A percentile compares a stretch with the other conserved stretches of the same genome.
These are phyloP conservation scores for Plantago elongata DNA, from an alignment of 257 asterid species.

Conservation along the genomic window DNA sequence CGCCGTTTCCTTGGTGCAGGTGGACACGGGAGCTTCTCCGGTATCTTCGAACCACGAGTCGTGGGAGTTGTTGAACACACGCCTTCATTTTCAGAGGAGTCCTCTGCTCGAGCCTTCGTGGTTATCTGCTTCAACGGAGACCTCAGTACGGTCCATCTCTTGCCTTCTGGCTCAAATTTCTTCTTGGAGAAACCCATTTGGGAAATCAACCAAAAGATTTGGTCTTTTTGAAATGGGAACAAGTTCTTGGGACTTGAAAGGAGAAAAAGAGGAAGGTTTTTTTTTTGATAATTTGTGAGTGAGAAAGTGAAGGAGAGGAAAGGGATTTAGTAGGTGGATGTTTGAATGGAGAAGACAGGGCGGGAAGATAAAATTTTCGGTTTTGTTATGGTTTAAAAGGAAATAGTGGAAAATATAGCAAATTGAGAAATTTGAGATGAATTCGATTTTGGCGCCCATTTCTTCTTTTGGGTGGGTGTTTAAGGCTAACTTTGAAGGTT, in stretches of 20 bases:
- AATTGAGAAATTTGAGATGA: constrained; percentile 20
- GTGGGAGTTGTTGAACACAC: constrained; percentile 71
- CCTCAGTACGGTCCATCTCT: constrained; percentile 56
- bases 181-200: constrained; percentile 63
- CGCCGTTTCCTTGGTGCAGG: constrained; percentile 85
- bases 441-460: constrained; percentile 51
- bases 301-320: constrained; percentile 21
- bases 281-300: constrained; percentile 2
- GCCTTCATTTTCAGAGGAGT: constrained; percentile 28
- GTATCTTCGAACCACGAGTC: constrained; percentile 59
- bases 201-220: neutral
- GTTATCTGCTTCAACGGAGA: constrained; percentile 57
- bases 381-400: no score
- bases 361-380: no score
- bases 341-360: no score
- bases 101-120: constrained; percentile 33
- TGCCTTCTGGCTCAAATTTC: constrained; percentile 48
- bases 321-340: no score
- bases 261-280: constrained; percentile 1
- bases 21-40: constrained; percentile 62
- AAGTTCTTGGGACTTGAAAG: constrained; percentile 3
- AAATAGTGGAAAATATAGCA: constrained; percentile 27
- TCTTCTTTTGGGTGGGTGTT: constrained; percentile 23
- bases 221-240: constrained; percentile 11
- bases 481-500: neutral